Evolutionary conservation across 148 eudicot species (phyloP).

Genomic region (Gaultheria prostrata): DNA sequence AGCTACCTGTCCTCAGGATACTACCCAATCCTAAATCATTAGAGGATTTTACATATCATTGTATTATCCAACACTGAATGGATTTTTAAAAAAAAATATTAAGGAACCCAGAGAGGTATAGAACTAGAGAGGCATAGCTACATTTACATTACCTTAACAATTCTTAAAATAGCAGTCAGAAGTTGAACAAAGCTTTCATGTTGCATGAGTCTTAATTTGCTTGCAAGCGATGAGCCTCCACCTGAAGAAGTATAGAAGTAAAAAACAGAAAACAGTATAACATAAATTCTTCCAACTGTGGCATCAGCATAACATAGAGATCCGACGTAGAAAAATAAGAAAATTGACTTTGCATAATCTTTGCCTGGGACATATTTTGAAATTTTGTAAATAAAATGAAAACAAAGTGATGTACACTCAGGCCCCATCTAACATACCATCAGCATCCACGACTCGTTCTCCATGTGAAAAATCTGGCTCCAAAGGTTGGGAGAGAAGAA

Average conservation of each 20-base stretch:
- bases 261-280: not conserved
- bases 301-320: not conserved
- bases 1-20: constrained; percentile 18
- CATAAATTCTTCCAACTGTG: not conserved
- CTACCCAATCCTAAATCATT: not conserved
- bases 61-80: not conserved
- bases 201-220: constrained; percentile 79
- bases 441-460: constrained; percentile 71
- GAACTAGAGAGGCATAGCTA: constrained; percentile 15
- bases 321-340: not conserved
- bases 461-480: constrained; percentile 68
- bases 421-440: constrained; percentile 46
- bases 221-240: constrained; percentile 85
- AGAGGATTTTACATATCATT: not conserved
- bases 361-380: not conserved
- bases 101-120: not conserved
- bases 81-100: not conserved
- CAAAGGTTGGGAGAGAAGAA: constrained; percentile 52
- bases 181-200: constrained; percentile 56
- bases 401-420: not conserved
- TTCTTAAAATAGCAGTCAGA: constrained; percentile 15
- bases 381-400: not conserved
- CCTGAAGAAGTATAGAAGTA: constrained; percentile 47
- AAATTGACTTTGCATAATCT: not conserved
- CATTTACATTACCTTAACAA: constrained; percentile 24